Conservation (phyloP, 2,329 filamentous ascomycete genomes). For the Lachnellula hyalina region DNA sequence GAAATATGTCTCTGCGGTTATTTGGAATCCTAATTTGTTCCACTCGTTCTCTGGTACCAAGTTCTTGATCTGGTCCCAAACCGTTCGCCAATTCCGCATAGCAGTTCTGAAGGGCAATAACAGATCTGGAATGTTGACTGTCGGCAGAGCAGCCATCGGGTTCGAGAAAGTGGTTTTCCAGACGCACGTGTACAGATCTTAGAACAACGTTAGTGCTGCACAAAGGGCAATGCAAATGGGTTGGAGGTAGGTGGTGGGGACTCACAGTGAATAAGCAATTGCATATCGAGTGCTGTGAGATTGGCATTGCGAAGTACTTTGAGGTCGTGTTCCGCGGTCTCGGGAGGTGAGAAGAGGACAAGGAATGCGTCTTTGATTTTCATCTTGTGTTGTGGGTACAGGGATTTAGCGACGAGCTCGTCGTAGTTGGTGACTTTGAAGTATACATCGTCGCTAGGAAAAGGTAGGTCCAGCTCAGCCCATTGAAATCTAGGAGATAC, state of each 20-base stretch:
- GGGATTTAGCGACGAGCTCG: constrained; percentile 14
- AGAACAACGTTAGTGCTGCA: not conserved
- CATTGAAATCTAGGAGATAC: constrained; percentile 28
- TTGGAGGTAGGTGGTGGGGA: not conserved
- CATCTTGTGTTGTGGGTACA: constrained; percentile 19
- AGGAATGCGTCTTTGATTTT: constrained; percentile 29
- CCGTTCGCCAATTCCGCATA: constrained; percentile 25
- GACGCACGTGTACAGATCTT: constrained; percentile 28
- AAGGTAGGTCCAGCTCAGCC: constrained; percentile 28
- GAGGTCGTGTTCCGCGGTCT: constrained; percentile 16
- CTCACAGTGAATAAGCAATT: constrained; percentile 30
- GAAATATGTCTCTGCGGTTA: constrained; percentile 28
- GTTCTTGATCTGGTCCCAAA: constrained; percentile 28
- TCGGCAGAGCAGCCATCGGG: constrained; percentile 17
- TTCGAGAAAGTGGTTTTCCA: constrained; percentile 27
- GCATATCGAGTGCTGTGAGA: constrained; percentile 28
- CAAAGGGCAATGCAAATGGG: not conserved
- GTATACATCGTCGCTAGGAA: constrained; percentile 25
- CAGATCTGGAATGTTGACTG: constrained; percentile 12
- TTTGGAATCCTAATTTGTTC: constrained; percentile 28
- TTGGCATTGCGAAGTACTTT: constrained; percentile 13
- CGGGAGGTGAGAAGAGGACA: constrained; percentile 19
- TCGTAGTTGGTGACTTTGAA: constrained; percentile 26
- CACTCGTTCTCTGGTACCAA: constrained; percentile 18
- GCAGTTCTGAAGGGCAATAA: constrained; percentile 25